These are phyloP conservation scores for Cladosporium sphaerospermum DNA, from an alignment of 2,329 filamentous ascomycete genomes.

Conservation along the genomic window DNA sequence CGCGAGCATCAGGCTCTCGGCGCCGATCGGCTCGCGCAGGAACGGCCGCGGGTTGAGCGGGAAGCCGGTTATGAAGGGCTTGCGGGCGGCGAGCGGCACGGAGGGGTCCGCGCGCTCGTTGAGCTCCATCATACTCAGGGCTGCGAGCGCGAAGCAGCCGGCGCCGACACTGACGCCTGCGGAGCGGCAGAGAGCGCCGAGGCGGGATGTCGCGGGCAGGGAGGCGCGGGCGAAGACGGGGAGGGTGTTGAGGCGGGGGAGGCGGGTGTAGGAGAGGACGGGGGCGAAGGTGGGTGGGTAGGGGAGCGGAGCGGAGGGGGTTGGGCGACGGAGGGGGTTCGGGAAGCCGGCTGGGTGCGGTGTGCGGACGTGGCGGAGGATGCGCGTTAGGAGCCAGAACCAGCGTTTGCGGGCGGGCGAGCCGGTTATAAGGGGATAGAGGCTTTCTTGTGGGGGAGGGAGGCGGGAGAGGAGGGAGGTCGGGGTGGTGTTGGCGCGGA, in stretches of 20 bases:
- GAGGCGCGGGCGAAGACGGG: constrained; percentile 30
- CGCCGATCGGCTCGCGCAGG: constrained; percentile 33
- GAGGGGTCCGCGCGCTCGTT: constrained; percentile 31
- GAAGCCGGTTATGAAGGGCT: constrained; percentile 40
- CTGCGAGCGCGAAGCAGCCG: constrained; percentile 41
- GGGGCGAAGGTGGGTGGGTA: constrained; percentile 29
- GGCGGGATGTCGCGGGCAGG: constrained; percentile 26
- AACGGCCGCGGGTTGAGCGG: constrained; percentile 41
- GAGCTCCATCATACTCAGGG: constrained; percentile 42
- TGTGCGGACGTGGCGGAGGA: constrained; percentile 38
- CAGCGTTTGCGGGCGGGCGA: constrained; percentile 37
- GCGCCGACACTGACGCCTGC: constrained; percentile 37
- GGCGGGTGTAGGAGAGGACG: constrained; percentile 34
- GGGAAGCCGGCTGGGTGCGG: constrained; percentile 35
- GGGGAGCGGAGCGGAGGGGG: constrained; percentile 13
- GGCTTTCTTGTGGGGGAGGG: constrained; percentile 41
- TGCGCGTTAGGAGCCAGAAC: constrained; percentile 43
- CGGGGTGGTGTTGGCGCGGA: constrained; percentile 18
- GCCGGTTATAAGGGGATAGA: constrained; percentile 37
- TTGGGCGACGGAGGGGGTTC: constrained; percentile 32
- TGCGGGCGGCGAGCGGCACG: constrained; percentile 24
- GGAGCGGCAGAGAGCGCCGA: constrained; percentile 35
- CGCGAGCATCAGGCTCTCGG: constrained; percentile 42
- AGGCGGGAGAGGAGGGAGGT: constrained; percentile 26
- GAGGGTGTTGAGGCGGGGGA: constrained; percentile 34